These are phyloP conservation scores for Mallotus repandus DNA, from an alignment of 441 rosid genomes.

Conservation along the genomic window DNA sequence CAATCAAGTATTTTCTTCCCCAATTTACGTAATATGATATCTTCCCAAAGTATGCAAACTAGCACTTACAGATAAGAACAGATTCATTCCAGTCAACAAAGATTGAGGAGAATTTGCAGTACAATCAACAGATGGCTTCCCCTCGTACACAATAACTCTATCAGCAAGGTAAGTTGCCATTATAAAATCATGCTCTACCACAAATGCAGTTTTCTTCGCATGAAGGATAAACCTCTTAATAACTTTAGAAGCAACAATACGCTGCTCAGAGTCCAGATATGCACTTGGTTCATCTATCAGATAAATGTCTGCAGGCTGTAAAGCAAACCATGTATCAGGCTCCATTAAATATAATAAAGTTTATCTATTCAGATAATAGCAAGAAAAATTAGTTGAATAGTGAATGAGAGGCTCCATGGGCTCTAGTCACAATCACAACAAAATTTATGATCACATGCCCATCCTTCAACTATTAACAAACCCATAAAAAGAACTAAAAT, in stretches of 20 bases:
- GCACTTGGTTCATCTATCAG: slow-evolving; percentile 98
- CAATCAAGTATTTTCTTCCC: neutral
- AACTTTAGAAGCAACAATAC: slow-evolving; percentile 94
- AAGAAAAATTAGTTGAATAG: neutral
- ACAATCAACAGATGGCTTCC: slow-evolving; percentile 83
- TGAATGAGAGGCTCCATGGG: neutral
- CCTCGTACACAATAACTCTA: slow-evolving; percentile 93
- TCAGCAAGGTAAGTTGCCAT: slow-evolving; percentile 97
- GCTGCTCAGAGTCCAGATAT: slow-evolving; percentile 97
- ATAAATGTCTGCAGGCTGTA: slow-evolving; percentile 97
- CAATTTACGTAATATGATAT: neutral
- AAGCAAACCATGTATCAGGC: slow-evolving; percentile 21
- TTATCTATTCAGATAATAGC: slow-evolving; percentile 5
- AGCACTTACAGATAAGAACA: slow-evolving; percentile 80
- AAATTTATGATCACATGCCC: neutral
- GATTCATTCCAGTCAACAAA: slow-evolving; percentile 93
- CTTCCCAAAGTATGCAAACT: neutral
- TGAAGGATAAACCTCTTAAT: slow-evolving; percentile 94
- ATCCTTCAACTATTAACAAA: neutral
- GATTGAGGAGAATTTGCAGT: slow-evolving; percentile 87
- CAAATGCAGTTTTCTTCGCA: slow-evolving; percentile 94
- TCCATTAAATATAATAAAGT: neutral
- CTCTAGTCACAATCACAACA: neutral
- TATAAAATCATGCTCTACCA: slow-evolving; percentile 96
- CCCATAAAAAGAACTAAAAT: neutral